Conservation (phyloP, 805 yeast genomes). For the Tetrapisispora pingtungensis region DNA sequence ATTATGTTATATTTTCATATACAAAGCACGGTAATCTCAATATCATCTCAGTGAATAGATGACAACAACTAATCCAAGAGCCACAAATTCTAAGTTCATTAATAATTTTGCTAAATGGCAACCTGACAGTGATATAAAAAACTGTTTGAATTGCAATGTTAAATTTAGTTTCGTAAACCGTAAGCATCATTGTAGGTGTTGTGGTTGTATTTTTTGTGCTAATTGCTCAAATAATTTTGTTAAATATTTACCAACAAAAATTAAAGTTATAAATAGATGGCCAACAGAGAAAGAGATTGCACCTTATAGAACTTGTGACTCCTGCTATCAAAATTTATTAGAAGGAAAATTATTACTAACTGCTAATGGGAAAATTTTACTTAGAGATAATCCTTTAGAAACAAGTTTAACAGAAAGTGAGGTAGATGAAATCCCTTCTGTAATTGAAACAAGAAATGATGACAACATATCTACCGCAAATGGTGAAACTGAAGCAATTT, state of each 20-base stretch:
- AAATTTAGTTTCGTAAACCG: conserved; percentile 43
- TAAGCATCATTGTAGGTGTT: conserved; percentile 59
- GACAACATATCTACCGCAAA: too few relatives aligned
- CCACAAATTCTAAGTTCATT: not conserved
- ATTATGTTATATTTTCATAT: too few relatives aligned
- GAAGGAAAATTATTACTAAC: conserved; percentile 12
- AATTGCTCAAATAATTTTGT: conserved; percentile 22
- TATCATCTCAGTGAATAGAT: too few relatives aligned
- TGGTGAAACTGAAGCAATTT: too few relatives aligned
- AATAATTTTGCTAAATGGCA: conserved; percentile 27
- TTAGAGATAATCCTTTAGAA: not conserved
- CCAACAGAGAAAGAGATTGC: conserved; percentile 33
- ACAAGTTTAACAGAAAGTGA: not conserved
- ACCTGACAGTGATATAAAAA: conserved; percentile 18
- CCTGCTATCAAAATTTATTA: conserved; percentile 42
- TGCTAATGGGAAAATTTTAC: conserved; percentile 10
- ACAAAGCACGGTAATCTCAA: too few relatives aligned
- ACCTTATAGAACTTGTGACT: conserved; percentile 48
- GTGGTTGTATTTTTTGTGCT: conserved; percentile 57
- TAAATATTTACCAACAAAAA: conserved; percentile 19
- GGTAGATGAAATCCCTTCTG: too few relatives aligned
- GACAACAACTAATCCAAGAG: not conserved
- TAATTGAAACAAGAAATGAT: too few relatives aligned
- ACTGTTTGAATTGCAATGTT: conserved; percentile 40
- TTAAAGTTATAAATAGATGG: conserved; percentile 18